Evolutionary conservation across 2,329 filamentous ascomycete species (phyloP).

Genomic region (Incumbomyces delicatus): DNA sequence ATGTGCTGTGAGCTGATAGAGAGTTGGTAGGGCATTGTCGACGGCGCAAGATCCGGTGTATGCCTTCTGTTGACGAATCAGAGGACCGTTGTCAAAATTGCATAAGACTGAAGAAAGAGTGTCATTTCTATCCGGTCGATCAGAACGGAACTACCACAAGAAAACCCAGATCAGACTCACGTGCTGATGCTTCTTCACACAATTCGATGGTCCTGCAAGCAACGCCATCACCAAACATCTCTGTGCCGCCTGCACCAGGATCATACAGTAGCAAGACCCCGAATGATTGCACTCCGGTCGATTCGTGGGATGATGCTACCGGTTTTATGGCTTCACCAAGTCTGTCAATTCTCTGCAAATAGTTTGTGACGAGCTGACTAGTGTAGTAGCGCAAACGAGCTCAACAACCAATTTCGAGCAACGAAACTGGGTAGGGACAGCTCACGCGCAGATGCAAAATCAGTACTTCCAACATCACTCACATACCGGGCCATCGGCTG

Average conservation of each 20-base stretch:
- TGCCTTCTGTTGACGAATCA: constrained; percentile 61
- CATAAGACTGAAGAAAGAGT: constrained; percentile 88
- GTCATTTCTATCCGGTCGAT: constrained; percentile 83
- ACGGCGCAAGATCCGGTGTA: constrained; percentile 84
- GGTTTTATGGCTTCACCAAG: not conserved
- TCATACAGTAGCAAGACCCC: not conserved
- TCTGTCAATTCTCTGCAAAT: not conserved
- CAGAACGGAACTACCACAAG: constrained; percentile 33
- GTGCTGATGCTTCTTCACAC: not conserved
- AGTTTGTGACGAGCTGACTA: not conserved
- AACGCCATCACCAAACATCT: not conserved
- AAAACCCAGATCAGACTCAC: not conserved
- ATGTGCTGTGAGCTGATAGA: constrained; percentile 1
- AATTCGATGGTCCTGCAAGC: not conserved
- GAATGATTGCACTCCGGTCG: not conserved
- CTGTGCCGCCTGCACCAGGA: not conserved
- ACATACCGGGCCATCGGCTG: not conserved
- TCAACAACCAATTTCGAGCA: not conserved
- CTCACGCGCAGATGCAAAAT: not conserved
- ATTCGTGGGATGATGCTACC: not conserved
- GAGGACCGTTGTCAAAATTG: constrained; percentile 82
- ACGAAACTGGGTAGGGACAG: not conserved
- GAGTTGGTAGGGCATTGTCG: constrained; percentile 26
- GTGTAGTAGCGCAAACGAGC: not conserved
- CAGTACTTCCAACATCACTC: not conserved